Conservation (phyloP, 2,329 filamentous ascomycete genomes). For the Ascochyta viciae-villosae region DNA sequence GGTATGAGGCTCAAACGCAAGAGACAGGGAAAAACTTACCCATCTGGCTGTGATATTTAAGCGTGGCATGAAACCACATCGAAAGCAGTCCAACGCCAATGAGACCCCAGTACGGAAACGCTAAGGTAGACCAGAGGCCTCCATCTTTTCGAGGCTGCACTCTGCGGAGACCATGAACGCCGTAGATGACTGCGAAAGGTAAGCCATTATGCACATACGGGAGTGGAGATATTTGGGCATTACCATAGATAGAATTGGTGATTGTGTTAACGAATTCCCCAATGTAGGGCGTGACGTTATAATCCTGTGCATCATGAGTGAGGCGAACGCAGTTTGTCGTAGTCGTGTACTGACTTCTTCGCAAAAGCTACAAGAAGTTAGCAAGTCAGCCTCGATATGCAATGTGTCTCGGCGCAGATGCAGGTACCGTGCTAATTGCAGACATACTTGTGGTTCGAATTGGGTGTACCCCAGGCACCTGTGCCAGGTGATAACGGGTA, state of each 20-base stretch:
- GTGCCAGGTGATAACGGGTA: constrained; percentile 28
- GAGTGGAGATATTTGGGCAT: background rate
- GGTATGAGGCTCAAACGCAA: background rate
- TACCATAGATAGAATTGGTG: constrained; percentile 60
- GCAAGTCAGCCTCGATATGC: constrained; percentile 6
- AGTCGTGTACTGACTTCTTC: constrained; percentile 33
- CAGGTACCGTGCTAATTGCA: constrained; percentile 10
- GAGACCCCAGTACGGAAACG: constrained; percentile 53
- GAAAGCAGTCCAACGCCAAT: constrained; percentile 53
- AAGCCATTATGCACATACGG: background rate
- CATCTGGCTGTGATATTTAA: constrained; percentile 58
- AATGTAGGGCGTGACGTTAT: constrained; percentile 59
- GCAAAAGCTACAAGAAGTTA: constrained; percentile 42
- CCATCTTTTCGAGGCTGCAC: constrained; percentile 34
- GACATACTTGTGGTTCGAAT: constrained; percentile 46
- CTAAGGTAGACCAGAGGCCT: constrained; percentile 41
- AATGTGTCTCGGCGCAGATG: constrained; percentile 8
- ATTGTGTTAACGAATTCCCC: constrained; percentile 63
- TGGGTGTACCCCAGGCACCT: constrained; percentile 38
- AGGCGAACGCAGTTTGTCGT: background rate
- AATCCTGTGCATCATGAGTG: constrained; percentile 54
- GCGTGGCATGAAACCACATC: constrained; percentile 53
- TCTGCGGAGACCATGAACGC: constrained; percentile 41
- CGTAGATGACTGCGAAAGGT: constrained; percentile 43
- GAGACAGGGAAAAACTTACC: constrained; percentile 33